Base-by-base conservation (phyloP, 371 early-diverging fungal species). In the Mucor mucedo region DNA sequence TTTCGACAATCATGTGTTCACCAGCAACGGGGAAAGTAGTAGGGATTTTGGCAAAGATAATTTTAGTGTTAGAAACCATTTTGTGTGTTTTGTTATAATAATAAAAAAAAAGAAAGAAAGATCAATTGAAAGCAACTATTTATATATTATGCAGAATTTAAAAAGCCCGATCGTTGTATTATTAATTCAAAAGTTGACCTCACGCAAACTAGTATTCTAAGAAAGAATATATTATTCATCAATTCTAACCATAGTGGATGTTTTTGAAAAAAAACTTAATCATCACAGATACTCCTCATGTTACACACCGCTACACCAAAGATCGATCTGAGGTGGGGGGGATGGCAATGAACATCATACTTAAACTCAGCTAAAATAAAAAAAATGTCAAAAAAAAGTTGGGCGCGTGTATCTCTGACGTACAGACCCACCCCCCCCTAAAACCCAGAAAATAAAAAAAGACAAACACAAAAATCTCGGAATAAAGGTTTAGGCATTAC, bases 1-100 rank as follows among this genome's bases (percentile, higher is more conserved):
- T 74, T 41, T 69, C 40, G 33, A 85, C 75, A 33, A 73, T 73
- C 65, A 91, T 70, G 65, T 85, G 80, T 52, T 81, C 83, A 30
- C 79, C 81, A 7, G 57, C 60, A 4, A 59, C 71, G 21, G 84
- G 83, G 41, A 68, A 79, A 21, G 67, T 63, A 9, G 70, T 72
- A 6, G 86, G 86, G 42, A 77, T 48, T 53, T 82, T 74, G 29
- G 71, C 66, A 53, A 79, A 80, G 42, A 82, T 62, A 32, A 84
- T 58, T 39, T 74, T 55, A 54, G 74, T 71, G 61, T 74, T 77
- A 48, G 59, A 33, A 39, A 67, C 67, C 71, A 71, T 71, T 50
- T 30, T 63, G 3, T 49, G 16, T 47, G 1, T 33, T 40, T n/a
- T n/a, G n/a, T n/a, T n/a, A n/a, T n/a, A n/a, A 32, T n/a, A 13